These are phyloP conservation scores for Alloascoidea hylecoeti DNA, from an alignment of 805 yeast species.

Conservation along the genomic window DNA sequence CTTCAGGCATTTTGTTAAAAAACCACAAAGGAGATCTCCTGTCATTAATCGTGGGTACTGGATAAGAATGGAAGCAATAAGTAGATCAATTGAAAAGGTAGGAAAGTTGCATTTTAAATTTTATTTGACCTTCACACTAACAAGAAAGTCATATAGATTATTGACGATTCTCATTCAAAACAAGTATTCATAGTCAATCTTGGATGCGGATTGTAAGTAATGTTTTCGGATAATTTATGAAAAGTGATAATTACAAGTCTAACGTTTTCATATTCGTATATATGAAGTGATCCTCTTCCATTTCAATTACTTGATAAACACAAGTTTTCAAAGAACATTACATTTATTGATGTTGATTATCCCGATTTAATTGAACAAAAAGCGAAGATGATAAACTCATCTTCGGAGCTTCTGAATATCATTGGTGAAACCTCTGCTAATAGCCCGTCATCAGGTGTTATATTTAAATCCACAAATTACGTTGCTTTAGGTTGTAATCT, in stretches of 20 bases:
- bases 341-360: conserved; percentile 63
- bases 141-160: too few relatives aligned
- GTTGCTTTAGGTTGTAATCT: conserved; percentile 56
- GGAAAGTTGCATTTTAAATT: too few relatives aligned
- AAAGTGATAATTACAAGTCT: too few relatives aligned
- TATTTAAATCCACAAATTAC: conserved; percentile 28
- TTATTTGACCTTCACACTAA: too few relatives aligned
- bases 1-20: conserved; percentile 55
- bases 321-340: conserved; percentile 18
- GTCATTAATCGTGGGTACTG: conserved; percentile 76
- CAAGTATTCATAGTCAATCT: conserved; percentile 41
- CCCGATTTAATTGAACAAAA: conserved; percentile 52
- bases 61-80: conserved; percentile 63
- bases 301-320: conserved; percentile 29
- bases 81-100: conserved; percentile 34
- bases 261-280: too few relatives aligned
- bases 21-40: conserved; percentile 58
- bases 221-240: too few relatives aligned
- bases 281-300: conserved; percentile 33
- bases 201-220: conserved; percentile 58
- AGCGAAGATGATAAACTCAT: conserved; percentile 30
- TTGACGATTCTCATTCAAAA: conserved; percentile 7
- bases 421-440: conserved; percentile 30
- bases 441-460: too few relatives aligned
- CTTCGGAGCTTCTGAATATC: conserved; percentile 30